A percentile compares a stretch with the other conserved stretches of the same genome.
Conservation (phyloP, 2,329 filamentous ascomycete species). For the Aspergillus thermomutatus region DNA sequence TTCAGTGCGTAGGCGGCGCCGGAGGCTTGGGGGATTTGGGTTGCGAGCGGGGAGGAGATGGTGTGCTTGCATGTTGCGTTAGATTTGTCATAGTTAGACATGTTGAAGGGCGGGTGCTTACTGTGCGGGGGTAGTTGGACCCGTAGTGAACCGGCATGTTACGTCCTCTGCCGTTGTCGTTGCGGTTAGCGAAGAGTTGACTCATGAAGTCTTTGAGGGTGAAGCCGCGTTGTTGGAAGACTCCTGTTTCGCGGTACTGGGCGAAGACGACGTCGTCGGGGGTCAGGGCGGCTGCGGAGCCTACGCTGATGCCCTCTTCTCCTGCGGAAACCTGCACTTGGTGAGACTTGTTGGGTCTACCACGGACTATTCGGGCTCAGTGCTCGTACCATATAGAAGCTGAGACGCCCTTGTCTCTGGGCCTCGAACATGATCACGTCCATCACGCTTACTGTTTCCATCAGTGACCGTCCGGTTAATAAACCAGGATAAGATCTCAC, state of each 20-base stretch:
- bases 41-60: conserved; percentile 80
- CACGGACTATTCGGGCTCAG: neutral
- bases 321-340: conserved; percentile 66
- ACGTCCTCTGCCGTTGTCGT: conserved; percentile 75
- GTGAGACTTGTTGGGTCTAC: neutral
- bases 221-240: conserved; percentile 86
- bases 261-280: conserved; percentile 87
- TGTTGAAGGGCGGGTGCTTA: conserved; percentile 41
- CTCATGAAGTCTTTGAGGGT: conserved; percentile 88
- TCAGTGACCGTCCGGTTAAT: conserved; percentile 9
- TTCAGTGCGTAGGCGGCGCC: conserved; percentile 87
- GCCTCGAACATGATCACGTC: conserved; percentile 98
- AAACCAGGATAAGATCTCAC: conserved; percentile 28
- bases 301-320: conserved; percentile 91
- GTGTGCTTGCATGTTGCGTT: conserved; percentile 69
- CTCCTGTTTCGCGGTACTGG: conserved; percentile 90
- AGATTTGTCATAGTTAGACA: neutral
- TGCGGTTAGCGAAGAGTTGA: conserved; percentile 83
- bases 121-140: conserved; percentile 76
- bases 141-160: conserved; percentile 99
- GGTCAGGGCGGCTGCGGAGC: conserved; percentile 78
- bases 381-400: conserved; percentile 83
- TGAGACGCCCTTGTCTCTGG: conserved; percentile 86
- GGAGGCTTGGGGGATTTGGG: conserved; percentile 82
- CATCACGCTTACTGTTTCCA: conserved; percentile 69